Conservation (phyloP, 192 early-diverging fungal species). For the Coemansia sp. region DNA sequence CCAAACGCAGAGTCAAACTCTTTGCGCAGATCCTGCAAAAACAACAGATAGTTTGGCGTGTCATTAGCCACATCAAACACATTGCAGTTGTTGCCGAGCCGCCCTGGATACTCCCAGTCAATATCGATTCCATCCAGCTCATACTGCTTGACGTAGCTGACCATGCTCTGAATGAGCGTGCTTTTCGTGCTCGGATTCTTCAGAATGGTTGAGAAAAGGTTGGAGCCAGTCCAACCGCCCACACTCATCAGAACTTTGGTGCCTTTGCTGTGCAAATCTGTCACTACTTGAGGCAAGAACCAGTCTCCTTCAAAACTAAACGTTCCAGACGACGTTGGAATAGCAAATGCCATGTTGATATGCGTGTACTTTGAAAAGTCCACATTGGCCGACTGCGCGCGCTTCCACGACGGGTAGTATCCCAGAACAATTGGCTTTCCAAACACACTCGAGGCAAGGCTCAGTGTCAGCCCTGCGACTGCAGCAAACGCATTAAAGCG, state of each 20-base stretch:
- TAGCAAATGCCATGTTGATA: conserved; percentile 66
- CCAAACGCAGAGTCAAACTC: conserved; percentile 22
- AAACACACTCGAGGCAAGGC: conserved; percentile 36
- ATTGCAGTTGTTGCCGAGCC: conserved; percentile 47
- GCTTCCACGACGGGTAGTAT: conserved; percentile 51
- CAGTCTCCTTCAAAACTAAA: conserved; percentile 40
- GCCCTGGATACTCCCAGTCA: conserved; percentile 73
- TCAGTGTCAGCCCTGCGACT: conserved; percentile 27
- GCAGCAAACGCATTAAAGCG: conserved; percentile 30
- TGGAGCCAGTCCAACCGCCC: conserved; percentile 74
- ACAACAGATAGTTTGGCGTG: conserved; percentile 61
- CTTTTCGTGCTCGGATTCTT: conserved; percentile 49
- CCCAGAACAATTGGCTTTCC: conserved; percentile 32
- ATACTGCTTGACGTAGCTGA: conserved; percentile 58
- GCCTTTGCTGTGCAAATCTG: conserved; percentile 54
- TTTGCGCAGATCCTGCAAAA: conserved; percentile 61
- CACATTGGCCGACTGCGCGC: conserved; percentile 15
- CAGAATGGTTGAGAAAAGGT: conserved; percentile 61
- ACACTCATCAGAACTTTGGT: conserved; percentile 66
- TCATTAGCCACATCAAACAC: conserved; percentile 59
- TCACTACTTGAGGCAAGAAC: conserved; percentile 53
- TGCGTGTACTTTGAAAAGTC: conserved; percentile 63
- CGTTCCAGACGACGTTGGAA: conserved; percentile 39
- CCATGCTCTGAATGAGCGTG: conserved; percentile 61
- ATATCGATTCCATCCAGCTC: conserved; percentile 65